A percentile compares a stretch with the other conserved stretches of the same genome.
Conservation (phyloP, 2,329 filamentous ascomycete genomes). For the Colletotrichum graminicola region DNA sequence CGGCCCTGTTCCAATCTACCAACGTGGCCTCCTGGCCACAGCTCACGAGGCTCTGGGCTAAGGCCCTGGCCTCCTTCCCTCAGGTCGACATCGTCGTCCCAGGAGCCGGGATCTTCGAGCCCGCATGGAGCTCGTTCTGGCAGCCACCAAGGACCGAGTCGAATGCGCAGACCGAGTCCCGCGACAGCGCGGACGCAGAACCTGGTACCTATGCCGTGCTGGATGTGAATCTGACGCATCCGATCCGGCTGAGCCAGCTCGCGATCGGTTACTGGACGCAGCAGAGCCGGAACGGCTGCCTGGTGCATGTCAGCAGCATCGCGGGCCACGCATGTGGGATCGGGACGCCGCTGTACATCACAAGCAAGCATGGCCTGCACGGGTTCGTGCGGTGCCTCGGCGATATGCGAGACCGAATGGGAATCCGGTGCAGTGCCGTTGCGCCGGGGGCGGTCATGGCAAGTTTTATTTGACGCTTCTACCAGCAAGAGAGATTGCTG, state of each 20-base stretch:
- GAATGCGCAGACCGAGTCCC: slow-evolving; percentile 47
- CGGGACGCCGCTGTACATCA: slow-evolving; percentile 52
- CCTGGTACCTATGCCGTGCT: slow-evolving; percentile 52
- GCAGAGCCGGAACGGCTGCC: slow-evolving; percentile 46
- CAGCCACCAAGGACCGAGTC: slow-evolving; percentile 48
- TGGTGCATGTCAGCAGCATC: slow-evolving; percentile 53
- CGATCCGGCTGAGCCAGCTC: slow-evolving; percentile 54
- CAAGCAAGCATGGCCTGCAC: slow-evolving; percentile 54
- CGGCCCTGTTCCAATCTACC: slow-evolving; percentile 52
- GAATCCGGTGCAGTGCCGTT: slow-evolving; percentile 50
- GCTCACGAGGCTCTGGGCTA: slow-evolving; percentile 49
- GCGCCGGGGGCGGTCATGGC: slow-evolving; percentile 52
- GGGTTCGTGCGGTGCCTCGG: slow-evolving; percentile 52
- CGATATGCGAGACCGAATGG: slow-evolving; percentile 48
- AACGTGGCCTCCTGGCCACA: slow-evolving; percentile 55
- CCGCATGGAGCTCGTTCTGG: slow-evolving; percentile 54
- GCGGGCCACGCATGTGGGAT: slow-evolving; percentile 49
- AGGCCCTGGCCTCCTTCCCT: slow-evolving; percentile 47
- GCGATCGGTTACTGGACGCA: slow-evolving; percentile 54
- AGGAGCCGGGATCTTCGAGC: slow-evolving; percentile 55
- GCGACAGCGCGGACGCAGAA: slow-evolving; percentile 47
- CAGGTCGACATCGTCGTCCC: slow-evolving; percentile 53
- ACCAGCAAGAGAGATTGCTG: slow-evolving; percentile 6
- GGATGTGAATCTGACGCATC: slow-evolving; percentile 54
- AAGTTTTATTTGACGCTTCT: slow-evolving; percentile 22